Conservation (phyloP, 2,329 filamentous ascomycete genomes). For the Fusarium robinianum region DNA sequence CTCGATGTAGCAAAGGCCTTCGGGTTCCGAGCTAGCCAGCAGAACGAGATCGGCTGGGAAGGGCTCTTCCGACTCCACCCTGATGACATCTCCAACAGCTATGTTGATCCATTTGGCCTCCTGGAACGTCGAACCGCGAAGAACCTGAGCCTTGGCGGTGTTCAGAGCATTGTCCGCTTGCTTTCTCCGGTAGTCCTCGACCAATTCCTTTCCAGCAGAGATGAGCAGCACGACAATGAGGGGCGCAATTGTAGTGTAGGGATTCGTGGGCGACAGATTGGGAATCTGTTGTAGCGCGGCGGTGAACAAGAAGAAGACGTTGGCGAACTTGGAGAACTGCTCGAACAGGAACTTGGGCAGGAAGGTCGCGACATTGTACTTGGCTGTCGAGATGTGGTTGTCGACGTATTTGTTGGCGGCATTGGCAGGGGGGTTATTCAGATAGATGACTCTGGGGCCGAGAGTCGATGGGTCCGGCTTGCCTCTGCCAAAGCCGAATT, state of each 20-base stretch:
- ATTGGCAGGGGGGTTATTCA: slow-evolving; percentile 97
- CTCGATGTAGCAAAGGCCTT: slow-evolving; percentile 98
- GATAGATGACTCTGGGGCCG: slow-evolving; percentile 87
- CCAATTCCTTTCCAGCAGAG: slow-evolving; percentile 92
- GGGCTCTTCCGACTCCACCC: slow-evolving; percentile 91
- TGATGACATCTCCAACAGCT: slow-evolving; percentile 86
- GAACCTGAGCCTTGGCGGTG: slow-evolving; percentile 79
- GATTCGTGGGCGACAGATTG: slow-evolving; percentile 90
- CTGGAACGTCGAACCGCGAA: slow-evolving; percentile 82
- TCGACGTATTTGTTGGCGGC: slow-evolving; percentile 86
- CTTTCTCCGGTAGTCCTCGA: slow-evolving; percentile 92
- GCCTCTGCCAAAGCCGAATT: slow-evolving; percentile 84
- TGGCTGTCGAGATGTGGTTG: slow-evolving; percentile 96
- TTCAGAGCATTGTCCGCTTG: slow-evolving; percentile 86
- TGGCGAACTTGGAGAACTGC: slow-evolving; percentile 99
- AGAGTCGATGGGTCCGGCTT: slow-evolving; percentile 89
- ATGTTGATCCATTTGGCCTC: slow-evolving; percentile 95
- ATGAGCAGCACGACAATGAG: slow-evolving; percentile 86
- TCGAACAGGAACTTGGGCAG: slow-evolving; percentile 96
- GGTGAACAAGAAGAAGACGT: slow-evolving; percentile 98
- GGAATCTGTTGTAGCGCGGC: slow-evolving; percentile 94
- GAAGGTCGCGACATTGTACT: slow-evolving; percentile 94
- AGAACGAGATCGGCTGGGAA: slow-evolving; percentile 94
- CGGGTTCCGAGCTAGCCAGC: slow-evolving; percentile 92
- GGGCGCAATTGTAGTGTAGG: slow-evolving; percentile 95